A percentile compares a stretch with the other conserved stretches of the same genome.
Conservation (phyloP, 768 basidiomycete species). For the Xerocomellus intermedius region DNA sequence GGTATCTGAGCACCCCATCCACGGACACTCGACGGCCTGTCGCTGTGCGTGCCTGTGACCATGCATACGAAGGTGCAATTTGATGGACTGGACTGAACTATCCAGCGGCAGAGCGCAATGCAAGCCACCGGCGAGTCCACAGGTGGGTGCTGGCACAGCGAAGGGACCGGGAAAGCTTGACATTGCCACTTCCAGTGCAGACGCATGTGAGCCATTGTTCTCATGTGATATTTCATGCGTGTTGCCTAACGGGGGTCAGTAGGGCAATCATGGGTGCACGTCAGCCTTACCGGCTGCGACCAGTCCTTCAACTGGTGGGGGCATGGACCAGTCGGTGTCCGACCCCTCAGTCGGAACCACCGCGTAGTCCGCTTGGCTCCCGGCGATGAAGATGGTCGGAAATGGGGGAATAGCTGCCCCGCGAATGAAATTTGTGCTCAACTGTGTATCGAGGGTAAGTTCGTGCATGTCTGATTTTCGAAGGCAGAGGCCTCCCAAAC, state of each 20-base stretch:
- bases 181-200: neutral
- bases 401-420: no score
- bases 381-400: no score
- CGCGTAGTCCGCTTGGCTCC: neutral
- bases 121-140: neutral
- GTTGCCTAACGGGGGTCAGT: conserved; percentile 2
- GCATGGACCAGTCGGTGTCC: neutral
- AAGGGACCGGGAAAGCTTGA: neutral
- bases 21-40: conserved; percentile 2
- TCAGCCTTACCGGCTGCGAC: neutral
- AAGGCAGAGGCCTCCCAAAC: neutral
- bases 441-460: neutral
- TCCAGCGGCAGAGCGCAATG: conserved; percentile 1
- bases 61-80: conserved; percentile 10
- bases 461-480: neutral
- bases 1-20: conserved; percentile 5
- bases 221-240: neutral
- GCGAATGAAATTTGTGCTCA: neutral
- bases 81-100: neutral
- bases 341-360: neutral
- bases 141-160: neutral
- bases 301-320: neutral
- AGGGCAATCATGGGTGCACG: neutral
- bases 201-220: neutral
- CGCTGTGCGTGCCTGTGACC: conserved; percentile 2